Percentiles rank a stretch among this genome's conserved stretches.
Conservation (phyloP, 805 yeast species). For the Wickerhamiella parazyma region DNA sequence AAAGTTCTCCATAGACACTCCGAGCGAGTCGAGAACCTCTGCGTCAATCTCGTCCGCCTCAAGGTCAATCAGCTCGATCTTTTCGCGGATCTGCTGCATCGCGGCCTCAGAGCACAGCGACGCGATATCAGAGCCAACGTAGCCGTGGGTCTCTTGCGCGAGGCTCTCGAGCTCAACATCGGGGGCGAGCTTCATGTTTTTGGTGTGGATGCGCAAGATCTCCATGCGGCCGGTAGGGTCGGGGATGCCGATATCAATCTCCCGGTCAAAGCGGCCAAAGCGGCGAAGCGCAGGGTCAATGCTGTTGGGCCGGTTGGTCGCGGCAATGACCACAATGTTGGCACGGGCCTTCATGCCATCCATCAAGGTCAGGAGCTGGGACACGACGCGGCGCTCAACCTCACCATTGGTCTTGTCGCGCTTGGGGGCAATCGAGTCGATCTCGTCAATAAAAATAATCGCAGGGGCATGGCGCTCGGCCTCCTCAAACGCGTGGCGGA, state of each 20-base stretch:
- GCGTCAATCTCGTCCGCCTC: conserved; percentile 97
- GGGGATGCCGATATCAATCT: conserved; percentile 82
- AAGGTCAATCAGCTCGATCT: conserved; percentile 93
- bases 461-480: conserved; percentile 98
- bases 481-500: conserved; percentile 97
- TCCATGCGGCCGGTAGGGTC: conserved; percentile 98
- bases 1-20: conserved; percentile 98
- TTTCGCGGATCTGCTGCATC: conserved; percentile 99
- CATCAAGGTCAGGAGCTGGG: conserved; percentile 94
- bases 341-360: conserved; percentile 99
- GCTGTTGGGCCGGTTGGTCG: conserved; percentile 79
- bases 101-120: conserved; percentile 99
- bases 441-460: conserved; percentile 94
- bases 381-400: conserved; percentile 98
- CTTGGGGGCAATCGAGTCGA: conserved; percentile 98
- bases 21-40: conserved; percentile 86
- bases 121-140: conserved; percentile 98
- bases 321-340: conserved; percentile 95
- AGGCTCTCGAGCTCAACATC: conserved; percentile 93
- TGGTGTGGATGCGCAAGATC: conserved; percentile 92
- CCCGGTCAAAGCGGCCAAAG: conserved; percentile 76
- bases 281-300: conserved; percentile 78
- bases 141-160: conserved; percentile 97
- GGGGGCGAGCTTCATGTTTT: conserved; percentile 91
- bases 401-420: conserved; percentile 99